Evolutionary conservation across 2,329 filamentous ascomycete species (phyloP), one percentile per base, ranked within the genome.

Genomic region (Aspergillus viridinutans): DNA sequence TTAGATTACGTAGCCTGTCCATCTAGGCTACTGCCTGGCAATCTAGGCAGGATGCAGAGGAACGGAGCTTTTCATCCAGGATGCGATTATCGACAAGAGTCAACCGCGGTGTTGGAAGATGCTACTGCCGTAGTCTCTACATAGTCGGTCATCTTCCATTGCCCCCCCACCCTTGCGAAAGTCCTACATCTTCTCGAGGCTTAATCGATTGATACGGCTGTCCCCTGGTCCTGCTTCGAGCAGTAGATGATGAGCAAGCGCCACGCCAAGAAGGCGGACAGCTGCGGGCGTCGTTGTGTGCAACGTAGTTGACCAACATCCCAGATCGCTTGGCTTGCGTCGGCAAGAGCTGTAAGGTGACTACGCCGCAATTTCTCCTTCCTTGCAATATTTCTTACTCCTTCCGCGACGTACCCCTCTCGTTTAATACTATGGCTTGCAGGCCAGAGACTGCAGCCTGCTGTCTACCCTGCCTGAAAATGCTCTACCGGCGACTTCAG

Each of bases 231-330:
- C 20, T 23, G 14, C 32, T 23, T 32, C 28, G 25, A 40, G 26
- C 50, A 23, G 54, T 49, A 49, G 45, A 29, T 55, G 45, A 47
- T 49, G 58, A 61, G 63, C 63, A 72, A 69, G 67, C 68, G 67
- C 69, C 64, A 61, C 59, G 69, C 70, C 67, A 72, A 72, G 70
- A 57, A 26, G 59, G 61, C 64, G 56, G 60, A 61, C 64, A 58
- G 61, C 61, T 57, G 58, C 51, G 47, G 62, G 64, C 60, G 58
- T 64, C 50, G 52, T 61, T 53, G 54, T 62, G 50, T 60, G 53
- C 43, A 47, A 47, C 43, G 21, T 47, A 47, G 21, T 47, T 25
- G 21, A 60, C 54, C 50, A 51, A 49, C 53, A 48, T 53, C 59
- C 57, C 53, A 45, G 47, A 40, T 40, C 21, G 23, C 38, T 49